phyloP scores from a whole-genome alignment of 2,329 filamentous ascomycete species.

The Ceratocystiopsis sp. region DNA sequence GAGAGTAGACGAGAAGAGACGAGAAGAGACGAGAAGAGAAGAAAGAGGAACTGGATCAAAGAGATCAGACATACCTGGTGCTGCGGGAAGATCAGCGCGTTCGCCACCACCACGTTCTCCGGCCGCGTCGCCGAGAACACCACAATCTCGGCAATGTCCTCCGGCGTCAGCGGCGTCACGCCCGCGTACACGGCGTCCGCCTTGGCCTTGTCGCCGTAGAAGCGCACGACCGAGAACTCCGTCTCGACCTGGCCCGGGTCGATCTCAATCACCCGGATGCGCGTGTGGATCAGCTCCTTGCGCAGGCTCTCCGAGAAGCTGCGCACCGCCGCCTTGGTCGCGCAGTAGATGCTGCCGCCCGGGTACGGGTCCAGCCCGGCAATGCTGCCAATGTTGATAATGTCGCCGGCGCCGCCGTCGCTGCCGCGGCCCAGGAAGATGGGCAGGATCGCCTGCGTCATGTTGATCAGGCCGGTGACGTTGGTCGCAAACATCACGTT shows the following conservation, averaged over 20 bases:
- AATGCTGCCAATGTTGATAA: constrained; percentile 88
- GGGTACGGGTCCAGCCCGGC: constrained; percentile 78
- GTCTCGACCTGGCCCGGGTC: constrained; percentile 91
- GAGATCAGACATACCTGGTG: constrained; percentile 45
- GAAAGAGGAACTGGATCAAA: not conserved
- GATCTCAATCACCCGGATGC: constrained; percentile 72
- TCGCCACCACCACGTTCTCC: constrained; percentile 83
- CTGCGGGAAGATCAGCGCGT: constrained; percentile 73
- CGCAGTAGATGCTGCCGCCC: constrained; percentile 82
- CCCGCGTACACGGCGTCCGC: constrained; percentile 79
- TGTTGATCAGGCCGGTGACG: constrained; percentile 84
- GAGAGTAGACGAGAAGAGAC: not conserved
- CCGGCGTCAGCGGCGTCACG: constrained; percentile 62
- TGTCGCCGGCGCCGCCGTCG: constrained; percentile 69
- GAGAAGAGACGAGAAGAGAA: not conserved
- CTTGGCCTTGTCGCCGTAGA: constrained; percentile 75
- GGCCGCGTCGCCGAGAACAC: constrained; percentile 71
- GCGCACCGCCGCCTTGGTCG: constrained; percentile 76
- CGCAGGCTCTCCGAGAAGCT: constrained; percentile 71
- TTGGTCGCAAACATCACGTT: constrained; percentile 83
- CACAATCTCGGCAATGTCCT: constrained; percentile 80
- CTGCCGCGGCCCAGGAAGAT: constrained; percentile 56
- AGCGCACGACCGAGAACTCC: constrained; percentile 78
- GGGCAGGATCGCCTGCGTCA: constrained; percentile 81
- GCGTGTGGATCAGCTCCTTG: constrained; percentile 64